Conservation (phyloP, 2,329 filamentous ascomycete species). For the Penicillium glabrum region DNA sequence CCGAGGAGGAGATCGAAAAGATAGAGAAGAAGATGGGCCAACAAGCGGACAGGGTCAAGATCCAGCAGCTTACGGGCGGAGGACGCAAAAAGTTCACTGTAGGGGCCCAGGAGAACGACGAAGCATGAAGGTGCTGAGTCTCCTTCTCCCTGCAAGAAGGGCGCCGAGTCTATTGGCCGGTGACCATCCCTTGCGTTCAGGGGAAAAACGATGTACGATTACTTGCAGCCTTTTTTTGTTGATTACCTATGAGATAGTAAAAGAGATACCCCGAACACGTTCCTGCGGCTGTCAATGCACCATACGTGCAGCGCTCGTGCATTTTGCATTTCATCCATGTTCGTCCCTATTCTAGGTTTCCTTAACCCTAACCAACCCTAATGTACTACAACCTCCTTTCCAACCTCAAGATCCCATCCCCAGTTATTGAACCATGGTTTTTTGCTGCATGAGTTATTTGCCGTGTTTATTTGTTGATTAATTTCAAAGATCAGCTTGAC, state of each 20-base stretch:
- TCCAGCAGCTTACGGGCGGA: constrained; percentile 81
- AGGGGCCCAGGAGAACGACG: constrained; percentile 66
- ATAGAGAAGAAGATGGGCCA: constrained; percentile 95
- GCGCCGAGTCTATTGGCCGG: constrained; percentile 24
- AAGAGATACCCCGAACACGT: constrained; percentile 36
- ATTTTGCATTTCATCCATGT: constrained; percentile 16
- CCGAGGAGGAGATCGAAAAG: constrained; percentile 92
- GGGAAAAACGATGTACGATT: constrained; percentile 27
- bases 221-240: constrained; percentile 21
- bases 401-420: neutral
- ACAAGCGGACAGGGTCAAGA: constrained; percentile 85
- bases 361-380: constrained; percentile 21
- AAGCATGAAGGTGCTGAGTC: constrained; percentile 38
- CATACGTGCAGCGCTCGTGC: constrained; percentile 28
- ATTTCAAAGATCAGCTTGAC: constrained; percentile 15
- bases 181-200: constrained; percentile 37
- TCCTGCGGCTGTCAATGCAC: constrained; percentile 33
- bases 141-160: constrained; percentile 34
- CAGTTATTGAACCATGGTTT: neutral
- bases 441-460: constrained; percentile 9
- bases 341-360: constrained; percentile 11
- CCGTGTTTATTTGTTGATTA: constrained; percentile 15
- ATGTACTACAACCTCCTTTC: constrained; percentile 1
- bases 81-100: constrained; percentile 87
- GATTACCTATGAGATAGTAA: constrained; percentile 20